Base-by-base conservation (phyloP, 176 grass and related monocot species). In the Paspalum notatum region DNA sequence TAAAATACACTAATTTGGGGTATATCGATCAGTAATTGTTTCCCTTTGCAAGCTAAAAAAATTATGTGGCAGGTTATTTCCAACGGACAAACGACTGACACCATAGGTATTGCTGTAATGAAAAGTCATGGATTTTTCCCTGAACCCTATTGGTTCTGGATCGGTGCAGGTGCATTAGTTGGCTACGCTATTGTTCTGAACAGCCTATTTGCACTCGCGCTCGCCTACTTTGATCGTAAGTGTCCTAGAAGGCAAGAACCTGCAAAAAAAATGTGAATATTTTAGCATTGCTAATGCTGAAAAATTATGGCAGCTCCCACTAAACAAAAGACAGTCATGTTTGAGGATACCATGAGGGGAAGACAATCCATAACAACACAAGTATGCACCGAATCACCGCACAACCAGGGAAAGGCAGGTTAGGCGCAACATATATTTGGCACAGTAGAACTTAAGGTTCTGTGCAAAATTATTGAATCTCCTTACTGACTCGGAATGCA, bases 111-210 rank as follows among this genome's bases (percentile, higher is more conserved):
- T 24, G 68, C 68, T 21, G 25, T 91, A 8, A 68, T 84, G 53
- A 81, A 87, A 46, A 55, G 15, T 58, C 89, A 84, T 66, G 89
- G 89, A 18, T 60, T 91, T 39, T 91, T 91, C 69, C 18, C 74
- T 57, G 85, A 91, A 74, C 21, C 80, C n/a, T 87, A 84, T 41
- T 91, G 89, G 89, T 91, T 57, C 43, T 91, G 89, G 89, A 91
- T 91, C 14, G 89, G 89, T 27, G 68, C 84, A 44, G 80, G 84
- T 72, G 89, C 62, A 68, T 64, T 91, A 77, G 38, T 91, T 58
- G 85, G 74, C 47, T 91, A 84, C 62, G 66, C 84, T 70, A 9
- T 91, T 71, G 44, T 87, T 64, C 84, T 87, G 69, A 91, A 87
- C 62, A 55, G 67, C 18, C 63, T 84, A 12, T 91, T 87, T 68